Evolutionary conservation across 2,329 filamentous ascomycete species (phyloP).

Genomic region (Beauveria sp.): DNA sequence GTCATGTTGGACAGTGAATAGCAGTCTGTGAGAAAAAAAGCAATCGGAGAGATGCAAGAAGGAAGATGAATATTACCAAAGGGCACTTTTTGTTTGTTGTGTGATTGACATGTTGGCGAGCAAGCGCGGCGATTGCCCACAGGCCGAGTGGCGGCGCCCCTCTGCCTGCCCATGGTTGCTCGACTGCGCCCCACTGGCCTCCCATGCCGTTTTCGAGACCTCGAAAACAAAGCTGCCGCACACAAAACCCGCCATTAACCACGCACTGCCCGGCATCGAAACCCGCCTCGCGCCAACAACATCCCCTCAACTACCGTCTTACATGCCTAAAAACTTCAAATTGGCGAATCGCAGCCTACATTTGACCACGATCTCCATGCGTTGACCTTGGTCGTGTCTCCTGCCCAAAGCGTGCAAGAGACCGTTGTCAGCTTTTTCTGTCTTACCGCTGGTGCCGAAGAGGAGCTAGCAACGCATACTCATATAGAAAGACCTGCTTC

Average conservation of each 20-base stretch:
- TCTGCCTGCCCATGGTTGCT: background rate
- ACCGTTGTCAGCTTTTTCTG: background rate
- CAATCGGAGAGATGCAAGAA: background rate
- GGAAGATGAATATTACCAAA: background rate
- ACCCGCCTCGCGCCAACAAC: background rate
- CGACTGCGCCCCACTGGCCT: background rate
- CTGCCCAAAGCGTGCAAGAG: constrained; percentile 10
- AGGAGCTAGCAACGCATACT: background rate
- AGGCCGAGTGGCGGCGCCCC: background rate
- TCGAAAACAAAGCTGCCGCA: background rate
- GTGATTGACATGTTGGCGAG: background rate
- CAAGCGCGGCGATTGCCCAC: background rate
- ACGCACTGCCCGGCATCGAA: background rate
- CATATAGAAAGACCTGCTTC: background rate
- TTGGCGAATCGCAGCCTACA: background rate
- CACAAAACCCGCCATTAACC: constrained; percentile 1
- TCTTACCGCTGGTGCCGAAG: background rate
- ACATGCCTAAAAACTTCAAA: background rate
- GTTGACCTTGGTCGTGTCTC: constrained; percentile 9
- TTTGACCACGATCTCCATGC: background rate
- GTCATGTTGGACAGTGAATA: background rate
- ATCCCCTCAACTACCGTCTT: background rate
- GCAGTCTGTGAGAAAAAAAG: too few species aligned
- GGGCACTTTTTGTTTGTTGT: background rate
- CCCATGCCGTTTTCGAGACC: background rate